Base-by-base conservation (phyloP, 2,329 filamentous ascomycete species). In the Sclerotinia trifoliorum region DNA sequence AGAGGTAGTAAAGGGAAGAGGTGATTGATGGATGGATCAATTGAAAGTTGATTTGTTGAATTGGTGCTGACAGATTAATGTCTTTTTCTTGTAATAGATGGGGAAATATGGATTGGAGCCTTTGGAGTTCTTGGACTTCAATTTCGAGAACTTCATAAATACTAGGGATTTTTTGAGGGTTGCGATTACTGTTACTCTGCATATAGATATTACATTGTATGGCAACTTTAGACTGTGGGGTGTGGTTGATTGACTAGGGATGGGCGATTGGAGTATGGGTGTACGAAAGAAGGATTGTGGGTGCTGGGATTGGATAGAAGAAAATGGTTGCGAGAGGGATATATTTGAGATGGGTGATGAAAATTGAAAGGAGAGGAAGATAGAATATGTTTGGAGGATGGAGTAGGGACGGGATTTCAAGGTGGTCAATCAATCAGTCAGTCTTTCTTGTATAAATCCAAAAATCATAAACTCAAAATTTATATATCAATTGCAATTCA, bases 21-120 rank as follows among this genome's bases (percentile, higher is more conserved):
- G 19, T 49, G 57, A 19, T 32, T 49, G 57, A 11, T 32, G 57
- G 29, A 32, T 48, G n/a, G 57, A 35, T 32, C 2, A 8, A 55
- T 32, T 7, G 21, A 46, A 26, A 61, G n/a, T 32, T 44, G 26
- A 17, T 19, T 48, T 35, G 44, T 48, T 29, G 57, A 21, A 35
- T 48, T 48, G 42, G 26, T 49, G 26, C 49, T 61, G 57, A 21
- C 44, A 48, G 57, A 32, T 48, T 61, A 48, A 61, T 61, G 57
- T 61, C 57, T 61, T 61, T 61, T 61, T 48, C 29, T 48, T 46
- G 44, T 48, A 49, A 48, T 61, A 61, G 57, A 61, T 48, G 57
- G 57, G 44, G 44, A 61, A 46, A 35, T 61, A 48, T 29, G 57
- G 57, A 49, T 60, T 60, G 57, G 57, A 60, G 57, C 57, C 57